These are phyloP conservation scores for Podila horticola DNA, from an alignment of 192 early-diverging fungal species.

Conservation along the genomic window DNA sequence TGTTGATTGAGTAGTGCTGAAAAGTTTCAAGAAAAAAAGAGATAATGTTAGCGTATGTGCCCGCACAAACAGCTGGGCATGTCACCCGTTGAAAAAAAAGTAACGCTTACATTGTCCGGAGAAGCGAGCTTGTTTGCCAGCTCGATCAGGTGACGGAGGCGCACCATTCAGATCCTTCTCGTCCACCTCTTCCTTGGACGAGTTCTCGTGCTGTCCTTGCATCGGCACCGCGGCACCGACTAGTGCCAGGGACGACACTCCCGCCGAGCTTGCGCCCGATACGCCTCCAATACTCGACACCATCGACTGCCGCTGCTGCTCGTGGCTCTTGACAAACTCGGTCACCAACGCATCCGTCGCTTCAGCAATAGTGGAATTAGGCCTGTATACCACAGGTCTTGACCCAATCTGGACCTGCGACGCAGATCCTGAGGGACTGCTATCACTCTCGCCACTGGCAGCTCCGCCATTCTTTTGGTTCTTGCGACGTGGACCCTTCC, in stretches of 20 bases:
- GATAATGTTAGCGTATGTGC: too few relatives aligned
- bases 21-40: background rate
- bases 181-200: too few relatives aligned
- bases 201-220: too few relatives aligned
- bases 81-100: background rate
- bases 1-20: too few relatives aligned
- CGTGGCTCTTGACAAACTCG: constrained; percentile 30
- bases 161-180: background rate
- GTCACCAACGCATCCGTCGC: constrained; percentile 33
- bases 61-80: background rate
- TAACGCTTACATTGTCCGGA: background rate
- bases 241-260: background rate
- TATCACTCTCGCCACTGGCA: background rate
- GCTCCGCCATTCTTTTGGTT: background rate
- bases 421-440: too few relatives aligned
- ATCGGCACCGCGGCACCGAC: background rate
- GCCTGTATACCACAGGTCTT: constrained; percentile 8
- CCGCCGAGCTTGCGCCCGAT: background rate
- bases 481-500: background rate
- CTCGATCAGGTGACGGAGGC: constrained; percentile 34
- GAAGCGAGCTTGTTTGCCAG: constrained; percentile 19
- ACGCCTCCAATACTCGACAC: background rate
- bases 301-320: constrained; percentile 11
- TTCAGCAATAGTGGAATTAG: constrained; percentile 37
- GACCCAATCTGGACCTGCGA: background rate